Conservation (phyloP, 345 rosid genomes). For the Linum lewisii region DNA sequence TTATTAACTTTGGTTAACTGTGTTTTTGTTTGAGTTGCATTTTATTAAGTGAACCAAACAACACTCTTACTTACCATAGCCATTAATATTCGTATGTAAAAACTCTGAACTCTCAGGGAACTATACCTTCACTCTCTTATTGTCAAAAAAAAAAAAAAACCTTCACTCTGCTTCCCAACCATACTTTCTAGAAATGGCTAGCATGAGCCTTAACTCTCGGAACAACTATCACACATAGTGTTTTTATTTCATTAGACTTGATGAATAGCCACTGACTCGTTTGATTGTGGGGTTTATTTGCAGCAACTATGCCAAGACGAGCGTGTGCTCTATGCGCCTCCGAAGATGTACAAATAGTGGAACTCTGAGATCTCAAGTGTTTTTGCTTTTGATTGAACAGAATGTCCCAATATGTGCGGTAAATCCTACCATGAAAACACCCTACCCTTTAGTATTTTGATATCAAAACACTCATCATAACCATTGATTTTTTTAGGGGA, state of each 20-base stretch:
- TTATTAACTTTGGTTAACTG: no score
- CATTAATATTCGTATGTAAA: background rate
- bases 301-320: slow-evolving; percentile 79
- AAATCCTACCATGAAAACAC: no score
- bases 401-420: no score
- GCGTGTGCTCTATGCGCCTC: slow-evolving; percentile 63
- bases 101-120: background rate
- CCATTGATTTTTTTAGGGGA: no score
- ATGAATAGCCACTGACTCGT: background rate
- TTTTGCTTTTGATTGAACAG: slow-evolving; percentile 1
- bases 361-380: slow-evolving; percentile 15
- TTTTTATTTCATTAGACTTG: background rate
- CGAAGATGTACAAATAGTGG: slow-evolving; percentile 35
- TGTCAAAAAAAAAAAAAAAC: no score
- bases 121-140: no score
- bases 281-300: slow-evolving; percentile 8
- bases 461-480: no score
- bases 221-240: background rate
- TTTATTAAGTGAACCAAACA: no score
- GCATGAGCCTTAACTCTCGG: background rate
- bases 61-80: background rate
- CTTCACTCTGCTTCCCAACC: no score
- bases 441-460: no score
- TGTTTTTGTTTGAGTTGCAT: no score
- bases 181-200: no score